phyloP scores from a whole-genome alignment of 2,329 filamentous ascomycete genomes.

The Dothistroma pini region DNA sequence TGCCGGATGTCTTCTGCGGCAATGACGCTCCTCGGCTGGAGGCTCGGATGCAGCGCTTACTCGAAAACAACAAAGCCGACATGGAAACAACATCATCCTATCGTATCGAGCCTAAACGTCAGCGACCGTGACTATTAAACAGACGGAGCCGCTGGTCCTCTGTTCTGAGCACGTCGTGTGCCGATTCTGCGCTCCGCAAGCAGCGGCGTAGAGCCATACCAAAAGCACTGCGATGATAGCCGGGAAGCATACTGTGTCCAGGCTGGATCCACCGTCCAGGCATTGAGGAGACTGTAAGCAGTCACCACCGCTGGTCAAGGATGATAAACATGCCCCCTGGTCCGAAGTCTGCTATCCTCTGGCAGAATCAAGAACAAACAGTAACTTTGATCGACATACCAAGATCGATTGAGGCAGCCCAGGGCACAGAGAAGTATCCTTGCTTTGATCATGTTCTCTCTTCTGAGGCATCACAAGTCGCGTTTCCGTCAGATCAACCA shows the following conservation, averaged over 20 bases:
- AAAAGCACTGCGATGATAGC: neutral
- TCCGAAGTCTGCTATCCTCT: conserved; percentile 46
- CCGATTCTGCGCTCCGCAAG: neutral
- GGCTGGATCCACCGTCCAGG: neutral
- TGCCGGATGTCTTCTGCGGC: neutral
- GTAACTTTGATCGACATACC: conserved; percentile 66
- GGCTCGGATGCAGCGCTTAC: neutral
- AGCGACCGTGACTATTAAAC: neutral
- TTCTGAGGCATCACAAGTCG: conserved; percentile 41
- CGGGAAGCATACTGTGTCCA: neutral
- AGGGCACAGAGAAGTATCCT: conserved; percentile 46
- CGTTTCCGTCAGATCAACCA: conserved; percentile 56
- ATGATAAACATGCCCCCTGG: conserved; percentile 8
- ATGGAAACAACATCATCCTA: neutral
- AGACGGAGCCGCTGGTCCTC: neutral
- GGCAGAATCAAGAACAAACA: conserved; percentile 48
- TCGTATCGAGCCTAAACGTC: neutral
- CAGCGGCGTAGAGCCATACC: neutral
- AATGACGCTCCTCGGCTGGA: neutral
- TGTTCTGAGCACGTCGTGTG: neutral
- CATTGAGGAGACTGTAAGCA: neutral
- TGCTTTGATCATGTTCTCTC: conserved; percentile 47
- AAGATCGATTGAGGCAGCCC: conserved; percentile 63
- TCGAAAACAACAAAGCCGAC: neutral
- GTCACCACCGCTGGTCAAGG: neutral